phyloP scores from a whole-genome alignment of 345 rosid species.

The Gossypium bickii region DNA sequence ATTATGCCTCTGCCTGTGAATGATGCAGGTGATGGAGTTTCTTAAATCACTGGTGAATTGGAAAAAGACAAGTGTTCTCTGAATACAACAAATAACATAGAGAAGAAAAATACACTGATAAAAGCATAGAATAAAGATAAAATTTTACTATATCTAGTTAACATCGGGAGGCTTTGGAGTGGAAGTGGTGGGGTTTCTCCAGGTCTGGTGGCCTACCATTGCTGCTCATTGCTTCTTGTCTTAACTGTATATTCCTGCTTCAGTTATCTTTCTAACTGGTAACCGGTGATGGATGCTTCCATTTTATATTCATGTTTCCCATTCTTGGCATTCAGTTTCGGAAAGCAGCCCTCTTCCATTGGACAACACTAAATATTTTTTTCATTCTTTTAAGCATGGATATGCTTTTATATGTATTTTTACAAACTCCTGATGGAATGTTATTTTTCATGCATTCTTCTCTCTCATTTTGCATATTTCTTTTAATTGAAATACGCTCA shows the following conservation, averaged over 20 bases:
- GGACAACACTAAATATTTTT: background rate
- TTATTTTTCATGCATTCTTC: background rate
- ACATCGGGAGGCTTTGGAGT: conserved; percentile 23
- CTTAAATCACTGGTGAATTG: conserved; percentile 62
- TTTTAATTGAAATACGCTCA: background rate
- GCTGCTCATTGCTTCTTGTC: conserved; percentile 20
- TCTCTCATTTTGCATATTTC: background rate
- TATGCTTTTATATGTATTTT: background rate
- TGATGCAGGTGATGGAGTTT: conserved; percentile 81
- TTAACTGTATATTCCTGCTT: conserved; percentile 33
- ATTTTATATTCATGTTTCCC: background rate
- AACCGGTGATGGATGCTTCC: background rate
- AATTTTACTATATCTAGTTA: conserved; percentile 10
- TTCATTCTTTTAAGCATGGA: conserved; percentile 4
- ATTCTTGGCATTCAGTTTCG: conserved; percentile 2
- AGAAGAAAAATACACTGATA: conserved; percentile 13
- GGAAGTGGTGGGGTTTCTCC: background rate
- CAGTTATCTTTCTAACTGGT: conserved; percentile 4
- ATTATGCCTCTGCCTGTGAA: background rate
- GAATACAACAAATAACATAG: conserved; percentile 7
- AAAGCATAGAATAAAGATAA: background rate
- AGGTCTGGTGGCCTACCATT: background rate
- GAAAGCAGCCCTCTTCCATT: background rate
- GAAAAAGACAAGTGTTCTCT: conserved; percentile 52
- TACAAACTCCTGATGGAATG: background rate